These are phyloP conservation scores for Alternaria triticina DNA, from an alignment of 2,329 filamentous ascomycete species.

Conservation along the genomic window DNA sequence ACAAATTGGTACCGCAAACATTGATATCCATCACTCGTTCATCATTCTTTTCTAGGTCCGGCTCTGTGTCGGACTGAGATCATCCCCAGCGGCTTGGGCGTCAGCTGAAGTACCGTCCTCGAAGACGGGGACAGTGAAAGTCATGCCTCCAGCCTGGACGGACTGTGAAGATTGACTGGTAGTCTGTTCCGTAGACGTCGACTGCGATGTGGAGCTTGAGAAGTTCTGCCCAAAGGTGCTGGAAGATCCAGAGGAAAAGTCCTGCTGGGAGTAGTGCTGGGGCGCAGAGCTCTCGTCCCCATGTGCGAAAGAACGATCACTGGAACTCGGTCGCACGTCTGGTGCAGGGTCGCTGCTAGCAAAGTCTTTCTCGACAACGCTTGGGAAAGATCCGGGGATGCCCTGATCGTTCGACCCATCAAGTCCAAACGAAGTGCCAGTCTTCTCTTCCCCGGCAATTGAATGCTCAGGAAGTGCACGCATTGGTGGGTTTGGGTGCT, in stretches of 20 bases:
- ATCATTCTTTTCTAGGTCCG: neutral
- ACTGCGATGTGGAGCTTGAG: conserved; percentile 7
- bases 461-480: conserved; percentile 49
- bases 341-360: conserved; percentile 3
- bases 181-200: neutral
- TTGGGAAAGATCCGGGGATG: neutral
- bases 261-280: conserved; percentile 4
- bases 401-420: neutral
- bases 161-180: neutral
- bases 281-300: neutral
- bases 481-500: conserved; percentile 38
- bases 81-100: neutral
- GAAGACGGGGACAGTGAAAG: conserved; percentile 28
- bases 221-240: conserved; percentile 3
- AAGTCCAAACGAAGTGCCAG: neutral
- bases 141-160: conserved; percentile 20
- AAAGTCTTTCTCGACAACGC: conserved; percentile 10
- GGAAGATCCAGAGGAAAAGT: conserved; percentile 7
- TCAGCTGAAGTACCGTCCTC: conserved; percentile 7
- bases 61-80: conserved; percentile 20
- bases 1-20: neutral
- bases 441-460: conserved; percentile 11
- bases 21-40: neutral
- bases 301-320: conserved; percentile 1
- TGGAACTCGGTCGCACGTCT: neutral